Base-by-base conservation (phyloP, 306 rosid genomes). In the Datisca glomerata region DNA sequence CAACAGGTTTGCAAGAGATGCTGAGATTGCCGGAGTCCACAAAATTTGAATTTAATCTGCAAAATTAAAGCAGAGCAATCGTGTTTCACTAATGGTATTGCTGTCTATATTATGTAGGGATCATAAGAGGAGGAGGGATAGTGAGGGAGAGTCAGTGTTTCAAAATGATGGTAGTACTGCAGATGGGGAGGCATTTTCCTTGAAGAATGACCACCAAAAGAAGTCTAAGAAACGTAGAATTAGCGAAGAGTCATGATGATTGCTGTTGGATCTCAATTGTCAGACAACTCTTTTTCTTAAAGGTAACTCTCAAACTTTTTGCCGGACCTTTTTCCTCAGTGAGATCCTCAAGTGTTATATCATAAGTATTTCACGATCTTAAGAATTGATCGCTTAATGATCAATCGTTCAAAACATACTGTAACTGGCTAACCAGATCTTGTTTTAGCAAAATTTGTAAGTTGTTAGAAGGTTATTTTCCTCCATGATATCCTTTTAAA, bases 51-150 rank as follows among this genome's bases (percentile, higher is more conserved):
- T 45, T 19, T 39, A 18, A 53, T 38, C 8, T 25, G 11, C 18
- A 21, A 2, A 41, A 8, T 8, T 10, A 15, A 18, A 17, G 7
- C 38, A 12, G 38, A 59, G n/a, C 28, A 12, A 18, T 35, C 17
- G 20, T 25, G 35, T 11, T 38, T 16, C 12, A 3, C 9, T 15
- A 4, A 51, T n/a, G n/a, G n/a, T n/a, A 43, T 45, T 21, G 4
- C n/a, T 41, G 12, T 41, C 53, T 15, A 18, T 8, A 14, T 57
- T 33, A 20, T 60, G 36, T 47, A 79, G 81, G 58, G 64, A 55
- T 43, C 33, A 27, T 18, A 74, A 55, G 77, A 74, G 69, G 65
- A 59, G 28, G 32, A 66, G 66, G 64, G 79, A 60, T 49, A 46
- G 16, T 16, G 69, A 63, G 38, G 78, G 48, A 21, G 74, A 65